These are phyloP conservation scores for Pyrenochaeta sp. DNA, from an alignment of 2,329 filamentous ascomycete species.

Conservation along the genomic window DNA sequence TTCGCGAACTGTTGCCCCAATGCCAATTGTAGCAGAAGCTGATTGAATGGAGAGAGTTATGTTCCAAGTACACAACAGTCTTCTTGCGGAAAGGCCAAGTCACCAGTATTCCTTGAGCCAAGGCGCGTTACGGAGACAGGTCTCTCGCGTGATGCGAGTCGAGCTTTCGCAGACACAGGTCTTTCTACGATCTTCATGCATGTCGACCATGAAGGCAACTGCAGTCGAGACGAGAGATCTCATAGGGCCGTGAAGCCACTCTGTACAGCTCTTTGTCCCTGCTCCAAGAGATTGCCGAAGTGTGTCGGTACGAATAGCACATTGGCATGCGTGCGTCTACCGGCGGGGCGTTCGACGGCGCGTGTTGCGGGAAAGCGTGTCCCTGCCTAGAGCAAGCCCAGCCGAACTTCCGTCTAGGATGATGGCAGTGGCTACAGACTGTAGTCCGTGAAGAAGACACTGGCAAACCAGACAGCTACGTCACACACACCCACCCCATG, in stretches of 20 bases:
- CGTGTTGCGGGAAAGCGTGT: slow-evolving; percentile 21
- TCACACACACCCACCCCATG: slow-evolving; percentile 26
- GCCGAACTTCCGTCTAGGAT: slow-evolving; percentile 5
- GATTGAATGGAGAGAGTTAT: slow-evolving; percentile 1
- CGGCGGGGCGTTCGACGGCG: slow-evolving; percentile 8
- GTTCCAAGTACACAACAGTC: neutral
- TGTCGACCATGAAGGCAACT: slow-evolving; percentile 10
- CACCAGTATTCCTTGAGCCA: neutral
- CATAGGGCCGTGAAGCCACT: slow-evolving; percentile 3
- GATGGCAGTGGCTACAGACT: slow-evolving; percentile 5
- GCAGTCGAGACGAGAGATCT: slow-evolving; percentile 3
- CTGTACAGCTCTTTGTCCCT: neutral
- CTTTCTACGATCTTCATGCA: slow-evolving; percentile 7
- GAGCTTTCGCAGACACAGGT: slow-evolving; percentile 4
- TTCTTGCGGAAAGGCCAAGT: neutral
- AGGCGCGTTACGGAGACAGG: neutral
- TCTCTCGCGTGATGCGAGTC: neutral
- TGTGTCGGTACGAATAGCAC: neutral
- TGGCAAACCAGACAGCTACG: slow-evolving; percentile 29
- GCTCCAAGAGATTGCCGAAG: slow-evolving; percentile 4
- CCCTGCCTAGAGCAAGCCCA: slow-evolving; percentile 18
- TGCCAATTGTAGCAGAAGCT: slow-evolving; percentile 8
- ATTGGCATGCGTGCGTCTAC: slow-evolving; percentile 1
- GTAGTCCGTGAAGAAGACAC: slow-evolving; percentile 4
- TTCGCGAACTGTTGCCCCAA: slow-evolving; percentile 16